These are phyloP conservation scores for Alnus rubra DNA, from an alignment of 306 rosid genomes.

Conservation along the genomic window DNA sequence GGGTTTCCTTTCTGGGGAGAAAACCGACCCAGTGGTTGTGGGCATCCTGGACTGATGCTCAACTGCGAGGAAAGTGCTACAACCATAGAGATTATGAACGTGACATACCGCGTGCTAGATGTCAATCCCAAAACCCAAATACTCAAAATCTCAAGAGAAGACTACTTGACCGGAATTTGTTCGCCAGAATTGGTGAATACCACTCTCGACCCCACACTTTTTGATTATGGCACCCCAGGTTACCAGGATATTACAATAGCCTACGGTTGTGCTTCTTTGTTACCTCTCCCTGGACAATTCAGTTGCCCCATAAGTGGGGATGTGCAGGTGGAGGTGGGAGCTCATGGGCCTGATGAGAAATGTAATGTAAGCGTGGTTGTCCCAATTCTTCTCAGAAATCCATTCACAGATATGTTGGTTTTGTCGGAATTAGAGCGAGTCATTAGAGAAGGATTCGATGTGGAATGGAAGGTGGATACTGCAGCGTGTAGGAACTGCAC, in stretches of 20 bases:
- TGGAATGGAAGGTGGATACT: background rate
- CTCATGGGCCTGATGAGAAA: fast-evolving
- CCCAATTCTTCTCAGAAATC: constrained; percentile 3
- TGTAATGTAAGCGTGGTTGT: constrained; percentile 33
- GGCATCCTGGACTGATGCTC: constrained; percentile 38
- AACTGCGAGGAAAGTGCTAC: constrained; percentile 19
- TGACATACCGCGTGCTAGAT: constrained; percentile 31
- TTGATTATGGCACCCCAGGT: constrained; percentile 11
- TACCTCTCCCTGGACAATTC: background rate
- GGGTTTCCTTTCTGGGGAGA: constrained; percentile 53
- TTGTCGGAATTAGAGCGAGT: background rate
- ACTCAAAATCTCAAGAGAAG: constrained; percentile 45
- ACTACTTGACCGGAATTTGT: constrained; percentile 30
- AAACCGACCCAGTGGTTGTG: constrained; percentile 39
- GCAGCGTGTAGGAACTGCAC: background rate
- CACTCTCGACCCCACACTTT: constrained; percentile 28
- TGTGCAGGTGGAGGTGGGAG: background rate
- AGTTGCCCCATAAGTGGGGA: constrained; percentile 4
- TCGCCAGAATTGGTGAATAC: constrained; percentile 24
- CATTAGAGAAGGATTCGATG: background rate
- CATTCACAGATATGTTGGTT: background rate
- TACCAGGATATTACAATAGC: constrained; percentile 30
- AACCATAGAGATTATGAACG: constrained; percentile 34
- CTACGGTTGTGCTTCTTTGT: constrained; percentile 33
- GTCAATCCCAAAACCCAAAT: background rate